A percentile compares a stretch with the other conserved stretches of the same genome.
These are phyloP conservation scores for Fibroporia radiculosa DNA, from an alignment of 768 basidiomycete genomes.

Conservation along the genomic window DNA sequence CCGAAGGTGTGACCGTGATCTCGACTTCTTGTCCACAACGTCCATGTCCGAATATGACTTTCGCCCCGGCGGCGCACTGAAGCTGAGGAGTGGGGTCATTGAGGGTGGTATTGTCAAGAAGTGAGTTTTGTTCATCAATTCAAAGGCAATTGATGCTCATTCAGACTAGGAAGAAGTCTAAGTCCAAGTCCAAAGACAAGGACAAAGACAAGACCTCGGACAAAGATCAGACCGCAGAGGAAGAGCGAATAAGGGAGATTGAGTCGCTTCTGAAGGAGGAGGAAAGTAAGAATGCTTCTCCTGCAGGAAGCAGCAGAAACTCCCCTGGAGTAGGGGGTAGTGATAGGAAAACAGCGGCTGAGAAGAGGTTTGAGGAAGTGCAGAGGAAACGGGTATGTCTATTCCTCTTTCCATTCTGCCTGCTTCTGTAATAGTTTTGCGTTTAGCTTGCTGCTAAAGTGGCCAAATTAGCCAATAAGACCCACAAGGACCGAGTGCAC, in stretches of 20 bases:
- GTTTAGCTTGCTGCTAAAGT: conserved; percentile 69
- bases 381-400: conserved; percentile 65
- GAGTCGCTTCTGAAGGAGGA: conserved; percentile 33
- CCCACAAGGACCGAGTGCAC: conserved; percentile 89
- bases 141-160: conserved; percentile 8
- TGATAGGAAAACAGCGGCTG: conserved; percentile 76
- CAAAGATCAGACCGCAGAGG: conserved; percentile 30
- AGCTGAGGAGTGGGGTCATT: conserved; percentile 75
- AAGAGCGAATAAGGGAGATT: conserved; percentile 46
- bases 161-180: conserved; percentile 63
- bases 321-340: conserved; percentile 46
- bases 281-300: conserved; percentile 31
- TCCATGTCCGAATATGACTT: conserved; percentile 81
- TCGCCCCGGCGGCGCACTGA: conserved; percentile 82
- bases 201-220: conserved; percentile 32
- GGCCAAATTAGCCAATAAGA: conserved; percentile 69
- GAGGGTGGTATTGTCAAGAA: conserved; percentile 83
- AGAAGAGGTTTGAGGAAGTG: conserved; percentile 82
- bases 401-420: not conserved
- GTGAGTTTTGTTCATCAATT: conserved; percentile 32
- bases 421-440: conserved; percentile 5
- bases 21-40: conserved; percentile 11
- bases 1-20: conserved; percentile 16
- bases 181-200: conserved; percentile 60
- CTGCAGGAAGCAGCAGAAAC: conserved; percentile 49